phyloP scores from a whole-genome alignment of 345 rosid genomes.

The Turnera subulata region DNA sequence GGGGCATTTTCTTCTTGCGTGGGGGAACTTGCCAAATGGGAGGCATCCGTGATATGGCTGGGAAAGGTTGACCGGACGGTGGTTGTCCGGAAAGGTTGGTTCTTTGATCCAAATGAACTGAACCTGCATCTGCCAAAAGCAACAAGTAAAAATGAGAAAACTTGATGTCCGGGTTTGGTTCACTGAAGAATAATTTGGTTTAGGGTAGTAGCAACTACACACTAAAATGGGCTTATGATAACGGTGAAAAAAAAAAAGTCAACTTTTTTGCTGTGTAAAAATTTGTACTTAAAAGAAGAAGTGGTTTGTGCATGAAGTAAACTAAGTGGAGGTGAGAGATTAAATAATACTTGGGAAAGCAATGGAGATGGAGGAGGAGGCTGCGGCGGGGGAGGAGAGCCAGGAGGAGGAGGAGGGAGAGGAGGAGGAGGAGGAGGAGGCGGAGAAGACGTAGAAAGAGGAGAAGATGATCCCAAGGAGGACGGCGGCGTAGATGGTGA shows the following conservation, averaged over 20 bases:
- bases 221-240: too few relatives aligned
- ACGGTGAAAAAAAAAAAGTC: too few relatives aligned
- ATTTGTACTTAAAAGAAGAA: too few relatives aligned
- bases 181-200: not conserved
- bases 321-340: not conserved
- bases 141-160: conserved; percentile 8
- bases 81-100: conserved; percentile 35
- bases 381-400: conserved; percentile 52
- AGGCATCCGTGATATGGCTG: conserved; percentile 25
- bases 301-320: not conserved
- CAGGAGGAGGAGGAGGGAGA: conserved; percentile 43
- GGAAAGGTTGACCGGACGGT: conserved; percentile 17
- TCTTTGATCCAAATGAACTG: conserved; percentile 22
- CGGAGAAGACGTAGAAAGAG: conserved; percentile 81
- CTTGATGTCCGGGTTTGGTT: not conserved
- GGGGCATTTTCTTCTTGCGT: conserved; percentile 62
- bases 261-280: not conserved
- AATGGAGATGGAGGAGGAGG: conserved; percentile 6
- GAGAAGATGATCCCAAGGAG: conserved; percentile 71
- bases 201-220: not conserved
- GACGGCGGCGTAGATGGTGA: conserved; percentile 78
- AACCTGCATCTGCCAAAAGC: conserved; percentile 33
- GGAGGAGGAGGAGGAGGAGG: conserved; percentile 51
- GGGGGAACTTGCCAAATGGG: conserved; percentile 81
- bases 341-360: not conserved